A percentile compares a stretch with the other conserved stretches of the same genome.
These are phyloP conservation scores for Pichia sp. DNA, from an alignment of 1,139 yeast species.

Conservation along the genomic window DNA sequence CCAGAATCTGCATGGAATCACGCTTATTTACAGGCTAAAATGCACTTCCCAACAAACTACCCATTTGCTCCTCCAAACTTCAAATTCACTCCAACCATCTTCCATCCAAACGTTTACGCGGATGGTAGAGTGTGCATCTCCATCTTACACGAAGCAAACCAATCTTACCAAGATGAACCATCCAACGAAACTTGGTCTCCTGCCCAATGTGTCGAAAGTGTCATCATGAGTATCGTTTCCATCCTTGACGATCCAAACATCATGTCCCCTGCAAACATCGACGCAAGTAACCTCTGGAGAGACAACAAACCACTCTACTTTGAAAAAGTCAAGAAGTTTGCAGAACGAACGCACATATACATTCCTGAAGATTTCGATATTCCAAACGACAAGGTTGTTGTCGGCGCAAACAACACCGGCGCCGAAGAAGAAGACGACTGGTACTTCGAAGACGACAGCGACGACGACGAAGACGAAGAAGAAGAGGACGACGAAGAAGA, in stretches of 20 bases:
- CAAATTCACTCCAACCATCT: slow-evolving; percentile 91
- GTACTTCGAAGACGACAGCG: slow-evolving; percentile 26
- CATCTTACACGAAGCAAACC: slow-evolving; percentile 82
- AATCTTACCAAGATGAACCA: slow-evolving; percentile 85
- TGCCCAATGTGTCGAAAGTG: slow-evolving; percentile 92
- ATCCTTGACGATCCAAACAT: slow-evolving; percentile 87
- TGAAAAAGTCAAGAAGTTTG: slow-evolving; percentile 76
- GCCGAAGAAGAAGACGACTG: slow-evolving; percentile 35
- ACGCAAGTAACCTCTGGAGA: slow-evolving; percentile 90
- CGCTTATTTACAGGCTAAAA: slow-evolving; percentile 93
- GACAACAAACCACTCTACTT: slow-evolving; percentile 77
- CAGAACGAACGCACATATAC: slow-evolving; percentile 77
- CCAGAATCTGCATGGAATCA: slow-evolving; percentile 92
- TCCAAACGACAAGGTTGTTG: slow-evolving; percentile 42
- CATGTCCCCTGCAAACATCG: slow-evolving; percentile 95
- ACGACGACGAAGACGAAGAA: slow-evolving; percentile 30
- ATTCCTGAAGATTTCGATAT: slow-evolving; percentile 85
- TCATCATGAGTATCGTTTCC: slow-evolving; percentile 84
- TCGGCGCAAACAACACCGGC: slow-evolving; percentile 24
- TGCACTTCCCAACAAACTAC: slow-evolving; percentile 89
- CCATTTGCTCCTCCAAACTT: slow-evolving; percentile 93
- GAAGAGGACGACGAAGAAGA: slow-evolving; percentile 39
- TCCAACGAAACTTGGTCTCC: slow-evolving; percentile 97
- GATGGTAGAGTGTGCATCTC: slow-evolving; percentile 94
- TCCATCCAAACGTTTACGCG: slow-evolving; percentile 91